Evolutionary conservation across 2,329 filamentous ascomycete genomes (phyloP), one percentile per base, ranked within the genome.

Genomic region (Dactylellina drechsleri): DNA sequence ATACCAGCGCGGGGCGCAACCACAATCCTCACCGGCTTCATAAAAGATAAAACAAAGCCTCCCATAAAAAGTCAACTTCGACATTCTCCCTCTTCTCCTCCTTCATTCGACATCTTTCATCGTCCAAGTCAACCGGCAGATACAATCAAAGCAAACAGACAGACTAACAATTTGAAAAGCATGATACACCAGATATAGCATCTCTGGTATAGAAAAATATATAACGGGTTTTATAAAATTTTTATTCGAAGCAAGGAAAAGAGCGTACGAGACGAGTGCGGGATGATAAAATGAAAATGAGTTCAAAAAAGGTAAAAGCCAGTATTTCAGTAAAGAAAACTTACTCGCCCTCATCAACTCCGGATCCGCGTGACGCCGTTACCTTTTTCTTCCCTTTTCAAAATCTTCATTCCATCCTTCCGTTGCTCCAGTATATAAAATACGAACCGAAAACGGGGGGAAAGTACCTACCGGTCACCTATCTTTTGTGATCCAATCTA

Each of bases 141-240:
- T 12, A 10, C 52, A 41, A 47, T 16, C 16, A 50, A 52, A 60
- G 45, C 28, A n/a, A 20, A 4, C 18, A 56, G 36, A 20, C 18
- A 18, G 54, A 40, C 31, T 36, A 50, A 15, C 15, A 53, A 40
- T 41, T 66, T 52, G 40, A 45, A 57, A 66, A 49, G 20, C 23
- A 16, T 16, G 8, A 68, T 68, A 20, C 61, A 70, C 66, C 66
- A 54, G 57, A 68, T 57, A 20, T 57, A 54, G 65, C 65, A 68
- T 49, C 47, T 62, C 66, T 62, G 66, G 66, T 62, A 15, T 36
- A 36, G 1, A 8, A 36, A 36, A 36, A 36, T 2, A 1, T 10
- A 36, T 36, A 7, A 36, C 1, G 6, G 5, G 5, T 36, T 36
- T 36, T 36, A 36, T 36, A n/a, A 15, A 20, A 6, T 31, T 28